phyloP scores from a whole-genome alignment of 345 rosid genomes.

The Salix dunnii region DNA sequence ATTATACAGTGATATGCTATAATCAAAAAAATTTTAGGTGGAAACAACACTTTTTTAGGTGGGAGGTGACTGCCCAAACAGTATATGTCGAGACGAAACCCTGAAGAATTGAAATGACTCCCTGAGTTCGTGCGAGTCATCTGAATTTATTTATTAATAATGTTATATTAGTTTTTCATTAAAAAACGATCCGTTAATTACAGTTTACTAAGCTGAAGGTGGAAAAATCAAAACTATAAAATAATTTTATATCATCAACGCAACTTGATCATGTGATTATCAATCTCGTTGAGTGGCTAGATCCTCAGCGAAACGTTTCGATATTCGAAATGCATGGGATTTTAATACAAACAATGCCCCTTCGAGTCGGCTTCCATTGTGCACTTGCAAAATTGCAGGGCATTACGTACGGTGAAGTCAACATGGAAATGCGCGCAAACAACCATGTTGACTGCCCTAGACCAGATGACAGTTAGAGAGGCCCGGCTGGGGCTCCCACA shows the following conservation, averaged over 20 bases:
- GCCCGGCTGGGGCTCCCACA: not conserved
- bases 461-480: too few species aligned
- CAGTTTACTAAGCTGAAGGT: not conserved
- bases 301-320: not conserved
- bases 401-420: too few species aligned
- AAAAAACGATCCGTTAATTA: too few species aligned
- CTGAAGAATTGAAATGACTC: slow-evolving; percentile 22
- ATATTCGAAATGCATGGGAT: not conserved
- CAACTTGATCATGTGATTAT: not conserved
- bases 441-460: too few species aligned
- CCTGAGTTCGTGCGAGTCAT: too few species aligned
- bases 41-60: not conserved
- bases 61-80: slow-evolving; percentile 10
- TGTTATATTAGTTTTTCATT: too few species aligned
- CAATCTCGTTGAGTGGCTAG: not conserved
- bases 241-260: not conserved
- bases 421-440: too few species aligned
- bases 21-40: not conserved
- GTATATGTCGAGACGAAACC: slow-evolving; percentile 23
- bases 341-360: too few species aligned
- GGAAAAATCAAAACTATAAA: not conserved
- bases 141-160: not conserved
- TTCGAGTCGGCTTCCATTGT: too few species aligned
- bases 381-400: not conserved
- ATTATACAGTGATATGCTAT: too few species aligned